phyloP scores from a whole-genome alignment of 2,329 filamentous ascomycete species.

The Colletotrichum tabaci region DNA sequence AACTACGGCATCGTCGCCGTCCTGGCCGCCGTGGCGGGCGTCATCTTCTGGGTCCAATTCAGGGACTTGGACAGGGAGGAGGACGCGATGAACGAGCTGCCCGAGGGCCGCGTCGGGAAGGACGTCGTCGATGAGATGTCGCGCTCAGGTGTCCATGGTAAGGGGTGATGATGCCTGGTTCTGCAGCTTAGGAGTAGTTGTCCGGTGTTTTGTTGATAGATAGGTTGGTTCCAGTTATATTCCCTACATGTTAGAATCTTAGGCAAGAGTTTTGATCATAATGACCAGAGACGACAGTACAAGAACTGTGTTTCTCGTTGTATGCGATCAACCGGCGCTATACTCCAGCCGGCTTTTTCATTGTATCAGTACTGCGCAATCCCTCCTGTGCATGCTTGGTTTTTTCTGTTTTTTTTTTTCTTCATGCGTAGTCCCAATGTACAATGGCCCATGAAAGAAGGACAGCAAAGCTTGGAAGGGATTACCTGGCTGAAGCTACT shows the following conservation, averaged over 20 bases:
- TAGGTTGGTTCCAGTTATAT: not conserved
- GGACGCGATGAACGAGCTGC: conserved; percentile 75
- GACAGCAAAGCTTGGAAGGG: too few species aligned
- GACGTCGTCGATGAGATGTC: not conserved
- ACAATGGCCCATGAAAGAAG: too few species aligned
- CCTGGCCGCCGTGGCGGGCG: conserved; percentile 73
- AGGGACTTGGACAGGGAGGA: conserved; percentile 74
- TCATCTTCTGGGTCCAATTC: conserved; percentile 80
- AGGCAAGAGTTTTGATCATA: not conserved
- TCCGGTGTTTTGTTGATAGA: not conserved
- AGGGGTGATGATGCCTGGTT: not conserved
- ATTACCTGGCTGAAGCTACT: too few species aligned
- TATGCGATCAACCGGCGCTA: not conserved
- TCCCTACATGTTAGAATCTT: not conserved
- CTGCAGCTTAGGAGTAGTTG: not conserved
- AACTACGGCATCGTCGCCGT: conserved; percentile 80
- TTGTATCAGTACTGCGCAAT: not conserved
- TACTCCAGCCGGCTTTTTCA: not conserved
- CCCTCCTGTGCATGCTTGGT: not conserved
- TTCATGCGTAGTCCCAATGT: too few species aligned
- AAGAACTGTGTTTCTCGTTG: not conserved
- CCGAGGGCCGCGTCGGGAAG: conserved; percentile 48
- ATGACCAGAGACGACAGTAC: too few species aligned
- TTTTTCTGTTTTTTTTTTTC: not conserved
- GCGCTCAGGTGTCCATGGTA: not conserved